Base-by-base conservation (phyloP, 2,329 filamentous ascomycete species). In the Cadophora sp. region DNA sequence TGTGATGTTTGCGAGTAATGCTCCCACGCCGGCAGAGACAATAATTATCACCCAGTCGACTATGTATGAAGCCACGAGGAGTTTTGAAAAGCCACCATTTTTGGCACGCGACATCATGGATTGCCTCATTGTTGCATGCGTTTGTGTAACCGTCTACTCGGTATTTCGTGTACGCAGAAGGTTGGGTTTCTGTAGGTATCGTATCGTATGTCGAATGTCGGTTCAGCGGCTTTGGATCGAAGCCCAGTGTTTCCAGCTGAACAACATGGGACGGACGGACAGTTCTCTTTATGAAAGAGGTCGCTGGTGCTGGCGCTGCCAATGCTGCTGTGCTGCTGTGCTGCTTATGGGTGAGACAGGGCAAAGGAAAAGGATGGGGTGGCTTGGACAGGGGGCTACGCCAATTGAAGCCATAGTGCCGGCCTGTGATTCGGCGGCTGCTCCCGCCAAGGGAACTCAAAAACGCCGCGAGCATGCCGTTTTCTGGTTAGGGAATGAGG, bases 31-130 rank as follows among this genome's bases (percentile, higher is more conserved):
- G 30, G 84, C 87, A 24, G 88, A 85, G 20, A 79, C 83, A 47
- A 90, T 79, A 66, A 92, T 85, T 66, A 92, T 82, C 56, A 91
- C 76, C 92, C 92, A 95, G 80, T 95, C 92, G 66, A 92, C 80
- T 58, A 89, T 79, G 76, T 94, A 94, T 4, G 90, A 91, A 11
- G 87, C 74, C 50, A 90, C 76, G 48, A 93, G 56, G 4, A 67
- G 48, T 6, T 68, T 48, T 24, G 74, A 76, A 55, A 75, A 66
- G 36, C 71, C 70, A 51, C 71, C 68, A 41, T 43, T 50, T 43
- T 61, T 64, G 62, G 64, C 68, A n/a, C 60, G 70, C 41, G 69
- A 70, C 39, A 67, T 24, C 16, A 68, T 50, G 51, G 30, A 62
- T 24, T 60, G 48, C 47, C 61, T 71, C 62, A 67, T 71, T 48